phyloP scores from a whole-genome alignment of 2,329 filamentous ascomycete genomes.

The Nothopassalora personata region DNA sequence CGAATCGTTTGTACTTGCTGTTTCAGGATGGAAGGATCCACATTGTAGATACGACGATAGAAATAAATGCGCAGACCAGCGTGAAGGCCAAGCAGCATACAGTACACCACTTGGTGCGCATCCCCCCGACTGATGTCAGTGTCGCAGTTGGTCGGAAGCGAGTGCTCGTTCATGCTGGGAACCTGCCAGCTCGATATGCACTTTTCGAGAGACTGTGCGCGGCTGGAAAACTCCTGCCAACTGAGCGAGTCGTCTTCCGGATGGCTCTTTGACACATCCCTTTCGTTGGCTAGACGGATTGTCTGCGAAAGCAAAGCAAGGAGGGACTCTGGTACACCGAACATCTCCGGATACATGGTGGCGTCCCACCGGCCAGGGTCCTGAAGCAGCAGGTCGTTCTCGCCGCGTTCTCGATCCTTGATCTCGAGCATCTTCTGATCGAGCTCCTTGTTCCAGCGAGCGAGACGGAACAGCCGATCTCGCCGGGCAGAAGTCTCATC shows the following conservation, averaged over 20 bases:
- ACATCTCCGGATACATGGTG: conserved; percentile 3
- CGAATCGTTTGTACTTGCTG: background rate
- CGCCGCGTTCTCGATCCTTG: conserved; percentile 5
- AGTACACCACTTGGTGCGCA: background rate
- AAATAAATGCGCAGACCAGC: conserved; percentile 4
- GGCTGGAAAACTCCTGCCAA: conserved; percentile 3
- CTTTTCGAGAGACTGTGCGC: conserved; percentile 1
- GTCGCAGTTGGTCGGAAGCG: background rate
- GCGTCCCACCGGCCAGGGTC: conserved; percentile 1
- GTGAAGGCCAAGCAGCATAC: background rate
- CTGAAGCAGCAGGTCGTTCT: conserved; percentile 4
- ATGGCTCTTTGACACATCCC: background rate
- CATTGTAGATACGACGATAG: conserved; percentile 5
- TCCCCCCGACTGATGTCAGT: no score
- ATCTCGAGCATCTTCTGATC: conserved; percentile 4
- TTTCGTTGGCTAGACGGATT: conserved; percentile 4
- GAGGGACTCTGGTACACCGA: conserved; percentile 2
- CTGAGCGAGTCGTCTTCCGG: background rate
- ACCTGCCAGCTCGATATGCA: conserved; percentile 1
- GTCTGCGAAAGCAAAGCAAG: conserved; percentile 2
- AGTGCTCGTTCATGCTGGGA: no score
- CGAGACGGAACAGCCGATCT: no score
- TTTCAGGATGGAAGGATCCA: conserved; percentile 4
- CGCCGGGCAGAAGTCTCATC: no score
- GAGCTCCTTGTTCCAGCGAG: background rate